Base-by-base conservation (phyloP, 345 rosid genomes). In the Ceriops zippeliana region DNA sequence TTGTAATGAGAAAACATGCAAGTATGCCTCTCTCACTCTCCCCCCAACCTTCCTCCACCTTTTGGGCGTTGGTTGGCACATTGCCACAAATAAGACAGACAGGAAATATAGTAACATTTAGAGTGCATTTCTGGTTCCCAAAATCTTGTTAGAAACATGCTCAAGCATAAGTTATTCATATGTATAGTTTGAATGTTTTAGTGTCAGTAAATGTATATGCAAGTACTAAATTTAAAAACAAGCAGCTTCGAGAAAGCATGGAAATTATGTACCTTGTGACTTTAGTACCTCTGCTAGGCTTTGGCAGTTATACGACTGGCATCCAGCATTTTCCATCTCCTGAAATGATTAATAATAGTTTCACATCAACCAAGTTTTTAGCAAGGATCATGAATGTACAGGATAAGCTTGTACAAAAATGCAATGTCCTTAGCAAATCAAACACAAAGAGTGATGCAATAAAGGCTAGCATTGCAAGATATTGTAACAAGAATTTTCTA, bases 251-350 rank as follows among this genome's bases (percentile, higher is more conserved):
- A 53, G 52, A 46, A 56, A 59, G 34, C 66, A 54, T 16, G 46
- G 71, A 65, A 63, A 24, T 11, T n/a, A 69, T 52, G 64, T 63
- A 92, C 98, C 98, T 90, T 83, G 92, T 49, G 82, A 70, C 79
- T 92, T 90, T 7, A 90, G 80, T 66, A 90, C 76, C 64, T 90
- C 95, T 32, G 96, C 96, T 53, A 92, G 73, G 65, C 62, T 86
- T 65, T 73, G 86, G 58, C 28, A 47, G 69, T 84, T 81, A 81
- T 68, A 83, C 19, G 68, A 74, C 47, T 80, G 87, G 49, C 87
- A 83, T 72, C 90, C 86, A 72, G 87, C 74, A 31, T 72, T 81
- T 73, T 86, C 96, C 96, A 90, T 87, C 78, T 86, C 98, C 98
- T 92, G 83, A 68, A 59, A 81, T 20, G 51, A 11, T 46, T 70